phyloP scores from a whole-genome alignment of 805 yeast genomes.

The Kodamaea kaohsiungensis region DNA sequence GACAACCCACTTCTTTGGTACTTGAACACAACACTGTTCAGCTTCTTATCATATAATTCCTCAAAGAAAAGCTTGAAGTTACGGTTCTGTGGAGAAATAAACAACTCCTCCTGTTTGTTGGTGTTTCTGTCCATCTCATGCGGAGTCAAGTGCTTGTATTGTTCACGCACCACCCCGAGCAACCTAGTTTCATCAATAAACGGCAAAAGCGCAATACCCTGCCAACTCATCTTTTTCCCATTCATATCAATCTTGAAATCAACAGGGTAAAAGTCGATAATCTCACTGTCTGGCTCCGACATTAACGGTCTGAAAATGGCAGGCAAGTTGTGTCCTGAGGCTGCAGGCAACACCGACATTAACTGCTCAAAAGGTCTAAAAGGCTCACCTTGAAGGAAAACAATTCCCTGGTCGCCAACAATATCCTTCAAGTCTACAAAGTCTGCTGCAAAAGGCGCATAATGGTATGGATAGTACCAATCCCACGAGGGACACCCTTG shows the following conservation, averaged over 20 bases:
- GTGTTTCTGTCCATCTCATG: constrained; percentile 72
- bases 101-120: constrained; percentile 66
- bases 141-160: constrained; percentile 63
- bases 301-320: constrained; percentile 77
- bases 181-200: constrained; percentile 85
- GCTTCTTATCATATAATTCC: constrained; percentile 42
- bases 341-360: constrained; percentile 95
- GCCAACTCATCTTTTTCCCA: constrained; percentile 94
- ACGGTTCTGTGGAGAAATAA: constrained; percentile 64
- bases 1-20: constrained; percentile 57
- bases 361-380: constrained; percentile 90
- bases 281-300: constrained; percentile 77
- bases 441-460: constrained; percentile 96
- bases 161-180: constrained; percentile 60
- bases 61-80: constrained; percentile 41
- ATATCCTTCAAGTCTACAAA: constrained; percentile 57
- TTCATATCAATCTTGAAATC: constrained; percentile 91
- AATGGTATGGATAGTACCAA: constrained; percentile 96
- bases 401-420: constrained; percentile 46
- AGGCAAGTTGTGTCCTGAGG: constrained; percentile 85
- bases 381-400: constrained; percentile 71
- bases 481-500: constrained; percentile 99
- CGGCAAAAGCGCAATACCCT: constrained; percentile 87
- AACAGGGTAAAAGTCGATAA: constrained; percentile 88
- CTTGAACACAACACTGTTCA: constrained; percentile 37